phyloP scores from a whole-genome alignment of 1,139 yeast genomes.

The Candida tunisiensis region DNA sequence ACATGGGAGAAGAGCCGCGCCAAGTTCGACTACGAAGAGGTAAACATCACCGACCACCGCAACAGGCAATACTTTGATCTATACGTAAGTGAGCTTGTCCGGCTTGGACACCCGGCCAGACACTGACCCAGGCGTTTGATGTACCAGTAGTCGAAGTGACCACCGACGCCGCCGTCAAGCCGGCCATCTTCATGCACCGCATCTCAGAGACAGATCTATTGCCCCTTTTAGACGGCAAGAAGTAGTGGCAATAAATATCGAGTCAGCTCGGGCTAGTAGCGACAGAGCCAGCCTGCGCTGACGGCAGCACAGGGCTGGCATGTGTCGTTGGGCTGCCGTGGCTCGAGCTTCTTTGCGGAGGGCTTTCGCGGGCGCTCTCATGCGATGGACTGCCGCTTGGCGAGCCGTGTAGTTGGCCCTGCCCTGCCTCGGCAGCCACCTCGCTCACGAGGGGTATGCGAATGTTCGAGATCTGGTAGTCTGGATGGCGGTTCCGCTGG shows the following conservation, averaged over 20 bases:
- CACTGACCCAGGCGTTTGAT: too few relatives aligned
- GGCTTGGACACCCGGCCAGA: too few relatives aligned
- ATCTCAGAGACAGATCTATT: slow-evolving; percentile 39
- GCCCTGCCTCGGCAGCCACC: neutral
- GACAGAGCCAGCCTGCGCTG: too few relatives aligned
- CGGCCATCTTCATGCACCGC: slow-evolving; percentile 52
- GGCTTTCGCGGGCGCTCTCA: neutral
- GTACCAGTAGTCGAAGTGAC: slow-evolving; percentile 78
- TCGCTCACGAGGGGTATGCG: neutral
- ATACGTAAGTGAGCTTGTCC: too few relatives aligned
- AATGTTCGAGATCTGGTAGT: neutral
- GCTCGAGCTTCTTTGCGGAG: neutral
- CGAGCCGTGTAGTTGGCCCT: neutral
- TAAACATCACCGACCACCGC: slow-evolving; percentile 55
- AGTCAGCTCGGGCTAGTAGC: too few relatives aligned
- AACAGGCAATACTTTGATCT: slow-evolving; percentile 63
- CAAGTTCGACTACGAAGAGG: slow-evolving; percentile 24
- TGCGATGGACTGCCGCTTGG: too few relatives aligned
- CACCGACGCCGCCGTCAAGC: slow-evolving; percentile 21
- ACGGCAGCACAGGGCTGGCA: neutral
- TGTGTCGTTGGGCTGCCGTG: neutral
- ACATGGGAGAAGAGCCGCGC: slow-evolving; percentile 20
- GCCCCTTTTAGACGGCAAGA: slow-evolving; percentile 5
- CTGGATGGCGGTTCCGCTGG: slow-evolving; percentile 11
- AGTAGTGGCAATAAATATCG: neutral